Evolutionary conservation across 1,284 basidiomycete genomes (phyloP).

Genomic region (Leccinum pachyderme): DNA sequence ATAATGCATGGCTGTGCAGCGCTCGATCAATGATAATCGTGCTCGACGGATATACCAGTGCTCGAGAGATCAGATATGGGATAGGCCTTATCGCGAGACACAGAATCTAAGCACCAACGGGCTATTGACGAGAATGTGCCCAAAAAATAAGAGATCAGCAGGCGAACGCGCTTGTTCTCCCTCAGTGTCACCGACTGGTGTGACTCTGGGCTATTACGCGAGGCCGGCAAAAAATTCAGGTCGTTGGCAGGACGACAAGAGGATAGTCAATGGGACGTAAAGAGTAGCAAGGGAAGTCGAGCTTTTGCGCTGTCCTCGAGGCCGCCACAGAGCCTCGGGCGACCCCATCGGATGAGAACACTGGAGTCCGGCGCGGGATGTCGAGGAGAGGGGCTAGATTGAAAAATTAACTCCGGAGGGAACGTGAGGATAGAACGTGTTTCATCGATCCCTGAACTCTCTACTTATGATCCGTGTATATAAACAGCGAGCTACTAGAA

Average conservation of each 20-base stretch:
- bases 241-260: not conserved
- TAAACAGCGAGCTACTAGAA: not conserved
- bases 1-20: not conserved
- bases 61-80: not conserved
- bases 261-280: constrained; percentile 13
- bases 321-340: not conserved
- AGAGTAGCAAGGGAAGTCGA: constrained; percentile 12
- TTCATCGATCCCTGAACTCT: constrained; percentile 1
- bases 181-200: not conserved
- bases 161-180: not conserved
- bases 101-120: not conserved
- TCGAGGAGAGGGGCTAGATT: not conserved
- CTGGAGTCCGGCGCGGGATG: not conserved
- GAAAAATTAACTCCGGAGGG: constrained; percentile 9
- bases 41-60: no score
- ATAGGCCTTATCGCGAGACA: not conserved
- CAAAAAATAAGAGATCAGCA: not conserved
- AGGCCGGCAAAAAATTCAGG: constrained; percentile 1
- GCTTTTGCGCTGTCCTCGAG: no score
- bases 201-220: not conserved
- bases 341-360: no score
- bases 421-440: constrained; percentile 12
- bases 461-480: not conserved
- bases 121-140: not conserved
- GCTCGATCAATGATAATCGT: no score